Percentiles rank a stretch among this genome's conserved stretches.
Conservation (phyloP, 768 basidiomycete genomes). For the Mycena indigotica region DNA sequence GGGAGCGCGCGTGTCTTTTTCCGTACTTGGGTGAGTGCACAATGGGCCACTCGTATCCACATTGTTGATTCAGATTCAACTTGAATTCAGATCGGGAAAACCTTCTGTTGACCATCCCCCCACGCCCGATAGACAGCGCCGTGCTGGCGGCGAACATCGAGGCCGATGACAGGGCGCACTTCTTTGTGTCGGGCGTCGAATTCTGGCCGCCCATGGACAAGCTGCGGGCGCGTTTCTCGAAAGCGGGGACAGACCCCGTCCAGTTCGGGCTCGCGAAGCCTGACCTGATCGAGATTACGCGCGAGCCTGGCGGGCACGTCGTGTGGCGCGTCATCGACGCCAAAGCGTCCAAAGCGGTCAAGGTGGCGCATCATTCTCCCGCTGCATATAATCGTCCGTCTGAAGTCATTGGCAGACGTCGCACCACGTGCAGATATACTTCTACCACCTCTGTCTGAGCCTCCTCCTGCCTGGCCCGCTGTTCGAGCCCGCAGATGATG, state of each 20-base stretch:
- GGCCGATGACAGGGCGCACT: constrained; percentile 45
- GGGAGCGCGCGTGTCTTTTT: constrained; percentile 44
- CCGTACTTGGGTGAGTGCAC: too few relatives aligned
- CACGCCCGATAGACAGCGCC: constrained; percentile 35
- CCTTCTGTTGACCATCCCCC: constrained; percentile 44
- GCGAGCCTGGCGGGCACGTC: constrained; percentile 31
- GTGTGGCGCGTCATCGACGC: constrained; percentile 54
- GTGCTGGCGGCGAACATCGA: constrained; percentile 45
- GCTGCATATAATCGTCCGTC: background rate
- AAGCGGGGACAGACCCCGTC: constrained; percentile 35
- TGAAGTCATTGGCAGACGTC: constrained; percentile 39
- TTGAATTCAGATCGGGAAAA: constrained; percentile 40
- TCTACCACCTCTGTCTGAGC: constrained; percentile 48
- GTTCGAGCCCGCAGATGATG: constrained; percentile 37
- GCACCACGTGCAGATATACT: constrained; percentile 55
- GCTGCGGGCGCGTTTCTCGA: constrained; percentile 37
- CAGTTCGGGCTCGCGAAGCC: constrained; percentile 51
- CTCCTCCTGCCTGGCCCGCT: constrained; percentile 37
- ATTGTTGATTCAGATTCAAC: too few relatives aligned
- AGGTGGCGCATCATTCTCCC: constrained; percentile 33
- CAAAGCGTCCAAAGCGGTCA: constrained; percentile 49
- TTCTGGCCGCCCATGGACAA: constrained; percentile 46
- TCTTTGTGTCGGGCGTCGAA: constrained; percentile 46
- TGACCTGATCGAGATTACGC: constrained; percentile 49
- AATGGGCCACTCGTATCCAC: too few relatives aligned